A percentile compares a stretch with the other conserved stretches of the same genome.
Evolutionary conservation across 2,329 filamentous ascomycete genomes (phyloP).

Genomic region (Fusarium verrucosum): DNA sequence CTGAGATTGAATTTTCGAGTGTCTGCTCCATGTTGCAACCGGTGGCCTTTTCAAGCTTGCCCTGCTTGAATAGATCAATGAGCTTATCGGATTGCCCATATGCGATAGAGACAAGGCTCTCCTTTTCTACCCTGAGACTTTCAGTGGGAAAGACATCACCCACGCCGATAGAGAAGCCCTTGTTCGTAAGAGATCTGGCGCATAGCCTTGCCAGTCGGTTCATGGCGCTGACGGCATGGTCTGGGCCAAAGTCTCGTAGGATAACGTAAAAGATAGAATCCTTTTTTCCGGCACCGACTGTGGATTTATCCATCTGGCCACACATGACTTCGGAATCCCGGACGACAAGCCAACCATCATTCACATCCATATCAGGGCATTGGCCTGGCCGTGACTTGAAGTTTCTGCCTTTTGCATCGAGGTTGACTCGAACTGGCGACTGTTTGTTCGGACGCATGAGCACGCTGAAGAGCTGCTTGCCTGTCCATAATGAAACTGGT

Average conservation of each 20-base stretch:
- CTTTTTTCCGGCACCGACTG: constrained; percentile 96
- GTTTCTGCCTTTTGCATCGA: constrained; percentile 90
- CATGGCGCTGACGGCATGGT: constrained; percentile 90
- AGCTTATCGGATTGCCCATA: constrained; percentile 85
- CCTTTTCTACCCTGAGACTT: constrained; percentile 75
- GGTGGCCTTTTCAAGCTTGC: constrained; percentile 83
- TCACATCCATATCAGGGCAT: constrained; percentile 78
- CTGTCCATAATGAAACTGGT: constrained; percentile 91
- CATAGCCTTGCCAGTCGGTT: constrained; percentile 92
- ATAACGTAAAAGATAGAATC: constrained; percentile 98
- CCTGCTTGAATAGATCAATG: constrained; percentile 81
- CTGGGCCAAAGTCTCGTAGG: constrained; percentile 90
- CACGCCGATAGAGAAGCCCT: constrained; percentile 95
- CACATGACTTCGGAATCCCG: constrained; percentile 98
- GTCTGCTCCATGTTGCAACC: constrained; percentile 93
- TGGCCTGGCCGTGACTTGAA: constrained; percentile 70
- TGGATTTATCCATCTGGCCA: constrained; percentile 96
- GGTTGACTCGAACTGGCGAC: constrained; percentile 85
- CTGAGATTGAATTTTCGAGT: constrained; percentile 88
- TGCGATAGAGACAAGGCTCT: constrained; percentile 77
- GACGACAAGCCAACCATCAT: constrained; percentile 91
- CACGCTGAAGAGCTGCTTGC: constrained; percentile 95
- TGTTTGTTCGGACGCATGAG: constrained; percentile 87
- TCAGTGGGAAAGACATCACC: constrained; percentile 90
- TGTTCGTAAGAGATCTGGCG: constrained; percentile 85